phyloP scores from a whole-genome alignment of 2,329 filamentous ascomycete species.

The Xylaria sp. region DNA sequence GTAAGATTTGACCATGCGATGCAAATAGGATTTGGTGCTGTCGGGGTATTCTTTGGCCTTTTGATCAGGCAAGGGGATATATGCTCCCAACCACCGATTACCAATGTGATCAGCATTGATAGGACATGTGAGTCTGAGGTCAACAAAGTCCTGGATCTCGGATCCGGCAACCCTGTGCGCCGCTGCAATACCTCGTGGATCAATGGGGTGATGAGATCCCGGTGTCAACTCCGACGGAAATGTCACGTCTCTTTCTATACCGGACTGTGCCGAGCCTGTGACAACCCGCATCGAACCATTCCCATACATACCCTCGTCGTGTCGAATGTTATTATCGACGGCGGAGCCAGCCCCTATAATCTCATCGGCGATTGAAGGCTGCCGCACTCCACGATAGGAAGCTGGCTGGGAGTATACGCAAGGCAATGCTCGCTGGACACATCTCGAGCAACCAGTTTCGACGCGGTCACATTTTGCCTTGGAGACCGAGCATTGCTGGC shows the following conservation, averaged over 20 bases:
- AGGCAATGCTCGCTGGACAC: constrained; percentile 43
- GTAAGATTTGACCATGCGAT: constrained; percentile 57
- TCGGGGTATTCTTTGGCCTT: constrained; percentile 54
- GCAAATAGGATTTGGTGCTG: constrained; percentile 53
- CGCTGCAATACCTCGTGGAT: constrained; percentile 4
- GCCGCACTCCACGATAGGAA: constrained; percentile 16
- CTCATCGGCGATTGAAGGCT: background rate
- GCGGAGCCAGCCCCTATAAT: background rate
- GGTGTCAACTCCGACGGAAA: constrained; percentile 10
- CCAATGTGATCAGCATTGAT: constrained; percentile 59
- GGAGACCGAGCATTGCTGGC: constrained; percentile 50
- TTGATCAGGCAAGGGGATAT: constrained; percentile 57
- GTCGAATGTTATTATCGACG: background rate
- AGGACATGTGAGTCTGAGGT: constrained; percentile 54
- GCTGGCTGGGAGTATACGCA: constrained; percentile 46
- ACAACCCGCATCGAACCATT: background rate
- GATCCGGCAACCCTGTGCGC: background rate
- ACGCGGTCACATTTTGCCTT: constrained; percentile 55
- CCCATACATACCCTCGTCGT: background rate
- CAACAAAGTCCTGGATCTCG: constrained; percentile 48
- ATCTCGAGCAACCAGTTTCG: constrained; percentile 48
- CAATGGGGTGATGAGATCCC: background rate
- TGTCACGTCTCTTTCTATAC: constrained; percentile 7
- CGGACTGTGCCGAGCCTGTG: background rate
- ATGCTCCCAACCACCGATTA: constrained; percentile 60